Conservation (phyloP, 768 basidiomycete genomes). For the Glaciozyma martinii region DNA sequence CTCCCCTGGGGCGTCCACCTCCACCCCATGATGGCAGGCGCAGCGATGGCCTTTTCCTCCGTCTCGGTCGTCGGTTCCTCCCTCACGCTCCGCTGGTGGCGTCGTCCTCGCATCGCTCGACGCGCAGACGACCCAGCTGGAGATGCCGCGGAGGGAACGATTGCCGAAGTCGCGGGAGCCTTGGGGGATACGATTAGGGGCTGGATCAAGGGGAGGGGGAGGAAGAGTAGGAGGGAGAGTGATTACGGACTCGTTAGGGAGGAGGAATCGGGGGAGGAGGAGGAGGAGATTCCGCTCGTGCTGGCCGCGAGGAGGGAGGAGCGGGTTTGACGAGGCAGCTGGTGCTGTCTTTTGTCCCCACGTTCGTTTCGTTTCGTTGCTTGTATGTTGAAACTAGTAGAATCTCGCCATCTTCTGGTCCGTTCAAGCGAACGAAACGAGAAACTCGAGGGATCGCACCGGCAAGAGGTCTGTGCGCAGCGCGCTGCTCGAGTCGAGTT, state of each 20-base stretch:
- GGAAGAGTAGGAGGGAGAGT: slow-evolving; percentile 4
- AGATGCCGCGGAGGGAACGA: slow-evolving; percentile 12
- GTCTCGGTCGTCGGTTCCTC: slow-evolving; percentile 91
- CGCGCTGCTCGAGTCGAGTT: too few species aligned
- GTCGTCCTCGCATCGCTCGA: slow-evolving; percentile 30
- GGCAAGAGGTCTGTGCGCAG: too few species aligned
- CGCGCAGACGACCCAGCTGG: slow-evolving; percentile 19
- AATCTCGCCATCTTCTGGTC: too few species aligned
- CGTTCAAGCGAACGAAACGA: too few species aligned
- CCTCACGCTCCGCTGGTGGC: slow-evolving; percentile 77
- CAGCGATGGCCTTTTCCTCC: slow-evolving; percentile 94
- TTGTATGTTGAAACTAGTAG: too few species aligned
- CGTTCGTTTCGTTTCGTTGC: too few species aligned
- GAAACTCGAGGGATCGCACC: too few species aligned
- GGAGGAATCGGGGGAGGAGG: too few species aligned
- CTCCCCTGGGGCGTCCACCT: slow-evolving; percentile 84
- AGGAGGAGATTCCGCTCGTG: too few species aligned
- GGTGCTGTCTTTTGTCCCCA: too few species aligned
- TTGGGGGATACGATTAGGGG: neutral
- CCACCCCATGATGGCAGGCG: slow-evolving; percentile 98
- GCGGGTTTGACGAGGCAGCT: too few species aligned
- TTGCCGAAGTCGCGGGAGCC: slow-evolving; percentile 19
- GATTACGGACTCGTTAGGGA: slow-evolving; percentile 23
- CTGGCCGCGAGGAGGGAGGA: too few species aligned
- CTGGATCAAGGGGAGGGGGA: neutral